Evolutionary conservation across 2,329 filamentous ascomycete species (phyloP).

Genomic region (Aspergillus fructus): DNA sequence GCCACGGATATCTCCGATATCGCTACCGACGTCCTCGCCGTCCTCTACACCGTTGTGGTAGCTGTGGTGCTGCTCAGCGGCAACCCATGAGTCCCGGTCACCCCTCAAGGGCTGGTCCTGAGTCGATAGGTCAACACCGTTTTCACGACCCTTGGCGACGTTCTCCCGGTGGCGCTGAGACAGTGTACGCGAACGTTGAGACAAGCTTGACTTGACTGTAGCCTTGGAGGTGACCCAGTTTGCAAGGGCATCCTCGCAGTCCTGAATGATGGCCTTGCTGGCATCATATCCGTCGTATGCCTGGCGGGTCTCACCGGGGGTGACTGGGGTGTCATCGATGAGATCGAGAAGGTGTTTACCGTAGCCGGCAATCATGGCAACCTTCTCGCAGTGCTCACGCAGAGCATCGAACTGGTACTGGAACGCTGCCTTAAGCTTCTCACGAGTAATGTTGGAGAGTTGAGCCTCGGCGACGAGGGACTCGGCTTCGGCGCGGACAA

Average conservation of each 20-base stretch:
- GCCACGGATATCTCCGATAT: slow-evolving; percentile 35
- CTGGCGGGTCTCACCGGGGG: slow-evolving; percentile 90
- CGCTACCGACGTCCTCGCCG: slow-evolving; percentile 38
- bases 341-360: slow-evolving; percentile 98
- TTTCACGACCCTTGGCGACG: slow-evolving; percentile 62
- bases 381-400: slow-evolving; percentile 95
- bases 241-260: slow-evolving; percentile 94
- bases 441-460: slow-evolving; percentile 97
- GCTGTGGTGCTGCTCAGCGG: slow-evolving; percentile 59
- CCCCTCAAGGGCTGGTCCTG: slow-evolving; percentile 79
- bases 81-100: slow-evolving; percentile 78
- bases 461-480: slow-evolving; percentile 98
- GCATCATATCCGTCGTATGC: slow-evolving; percentile 98
- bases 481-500: slow-evolving; percentile 96
- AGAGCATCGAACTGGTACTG: slow-evolving; percentile 97
- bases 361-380: slow-evolving; percentile 95
- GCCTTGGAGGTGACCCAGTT: slow-evolving; percentile 96
- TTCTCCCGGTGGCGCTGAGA: slow-evolving; percentile 79
- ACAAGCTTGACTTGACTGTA: slow-evolving; percentile 82
- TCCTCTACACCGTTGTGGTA: slow-evolving; percentile 44
- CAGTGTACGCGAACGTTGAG: slow-evolving; percentile 80
- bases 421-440: slow-evolving; percentile 98
- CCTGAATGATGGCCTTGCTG: slow-evolving; percentile 97
- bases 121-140: slow-evolving; percentile 76
- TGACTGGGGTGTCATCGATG: slow-evolving; percentile 94